Conservation (phyloP, 139 green algal species). For the Chlamydomonas sp. region DNA sequence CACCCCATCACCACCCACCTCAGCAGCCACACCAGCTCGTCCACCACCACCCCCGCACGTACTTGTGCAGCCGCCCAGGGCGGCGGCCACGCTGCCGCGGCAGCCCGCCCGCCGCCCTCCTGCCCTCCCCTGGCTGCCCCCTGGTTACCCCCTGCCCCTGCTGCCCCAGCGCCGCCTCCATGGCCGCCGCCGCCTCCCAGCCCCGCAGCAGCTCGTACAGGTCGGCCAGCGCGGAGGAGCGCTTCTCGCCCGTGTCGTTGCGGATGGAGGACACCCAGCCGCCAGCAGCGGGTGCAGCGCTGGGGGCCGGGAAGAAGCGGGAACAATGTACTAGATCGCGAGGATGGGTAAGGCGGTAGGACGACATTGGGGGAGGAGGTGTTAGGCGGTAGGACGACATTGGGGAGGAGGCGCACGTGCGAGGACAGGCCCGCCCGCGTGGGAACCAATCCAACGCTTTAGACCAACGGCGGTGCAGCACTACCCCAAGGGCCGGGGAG, state of each 20-base stretch:
- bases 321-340: neutral
- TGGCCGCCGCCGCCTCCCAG: conserved; percentile 30
- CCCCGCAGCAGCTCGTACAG: conserved; percentile 48
- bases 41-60: conserved; percentile 37
- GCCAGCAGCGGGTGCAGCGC: conserved; percentile 30
- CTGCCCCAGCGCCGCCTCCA: neutral
- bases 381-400: neutral
- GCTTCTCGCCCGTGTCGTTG: conserved; percentile 32
- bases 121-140: neutral
- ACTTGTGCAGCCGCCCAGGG: conserved; percentile 21
- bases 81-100: neutral
- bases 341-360: neutral
- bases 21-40: conserved; percentile 46
- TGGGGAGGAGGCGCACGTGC: neutral
- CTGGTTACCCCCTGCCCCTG: neutral
- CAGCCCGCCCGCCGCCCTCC: neutral
- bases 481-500: neutral
- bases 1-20: conserved; percentile 14
- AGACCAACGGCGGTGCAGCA: neutral
- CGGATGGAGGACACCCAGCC: conserved; percentile 29
- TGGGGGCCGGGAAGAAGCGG: neutral
- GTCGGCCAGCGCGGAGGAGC: conserved; percentile 23
- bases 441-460: neutral
- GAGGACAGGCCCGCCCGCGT: neutral
- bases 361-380: neutral